Percentiles rank a stretch among this genome's conserved stretches.
phyloP scores from a whole-genome alignment of 2,329 filamentous ascomycete genomes.

The Botrytis elliptica region DNA sequence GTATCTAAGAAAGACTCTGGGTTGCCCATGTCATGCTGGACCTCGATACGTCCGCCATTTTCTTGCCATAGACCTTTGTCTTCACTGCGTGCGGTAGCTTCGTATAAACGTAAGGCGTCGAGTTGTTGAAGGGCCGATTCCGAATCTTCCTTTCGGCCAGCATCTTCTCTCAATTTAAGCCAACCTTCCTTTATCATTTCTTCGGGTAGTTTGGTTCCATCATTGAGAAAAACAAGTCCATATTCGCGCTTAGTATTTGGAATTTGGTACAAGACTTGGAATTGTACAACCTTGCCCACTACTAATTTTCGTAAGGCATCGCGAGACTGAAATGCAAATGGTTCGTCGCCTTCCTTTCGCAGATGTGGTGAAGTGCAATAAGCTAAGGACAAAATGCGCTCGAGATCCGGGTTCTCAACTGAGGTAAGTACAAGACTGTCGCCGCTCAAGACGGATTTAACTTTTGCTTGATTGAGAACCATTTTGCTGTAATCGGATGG shows the following conservation, averaged over 20 bases:
- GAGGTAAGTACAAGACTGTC: constrained; percentile 86
- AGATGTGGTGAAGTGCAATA: constrained; percentile 88
- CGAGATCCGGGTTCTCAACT: constrained; percentile 75
- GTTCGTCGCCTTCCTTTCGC: constrained; percentile 86
- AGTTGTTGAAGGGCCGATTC: constrained; percentile 71
- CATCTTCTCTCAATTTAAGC: constrained; percentile 91
- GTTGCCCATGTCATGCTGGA: constrained; percentile 77
- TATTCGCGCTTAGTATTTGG: constrained; percentile 86
- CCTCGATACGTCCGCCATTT: constrained; percentile 65
- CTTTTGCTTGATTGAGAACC: constrained; percentile 57
- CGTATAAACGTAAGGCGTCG: constrained; percentile 73
- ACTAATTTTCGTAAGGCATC: constrained; percentile 83
- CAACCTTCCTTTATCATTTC: constrained; percentile 83
- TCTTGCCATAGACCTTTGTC: constrained; percentile 79
- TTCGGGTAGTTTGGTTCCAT: constrained; percentile 77
- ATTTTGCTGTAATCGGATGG: constrained; percentile 37
- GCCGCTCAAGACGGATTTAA: constrained; percentile 92
- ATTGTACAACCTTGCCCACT: constrained; percentile 84
- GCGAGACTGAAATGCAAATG: constrained; percentile 89
- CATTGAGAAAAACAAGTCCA: constrained; percentile 72
- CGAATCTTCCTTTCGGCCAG: constrained; percentile 84
- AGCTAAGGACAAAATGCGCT: constrained; percentile 85
- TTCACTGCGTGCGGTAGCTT: constrained; percentile 74
- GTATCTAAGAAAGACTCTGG: constrained; percentile 73
- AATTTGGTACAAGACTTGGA: constrained; percentile 82